Conservation (phyloP, 768 basidiomycete species). For the Macrolepiota dolichaula region DNA sequence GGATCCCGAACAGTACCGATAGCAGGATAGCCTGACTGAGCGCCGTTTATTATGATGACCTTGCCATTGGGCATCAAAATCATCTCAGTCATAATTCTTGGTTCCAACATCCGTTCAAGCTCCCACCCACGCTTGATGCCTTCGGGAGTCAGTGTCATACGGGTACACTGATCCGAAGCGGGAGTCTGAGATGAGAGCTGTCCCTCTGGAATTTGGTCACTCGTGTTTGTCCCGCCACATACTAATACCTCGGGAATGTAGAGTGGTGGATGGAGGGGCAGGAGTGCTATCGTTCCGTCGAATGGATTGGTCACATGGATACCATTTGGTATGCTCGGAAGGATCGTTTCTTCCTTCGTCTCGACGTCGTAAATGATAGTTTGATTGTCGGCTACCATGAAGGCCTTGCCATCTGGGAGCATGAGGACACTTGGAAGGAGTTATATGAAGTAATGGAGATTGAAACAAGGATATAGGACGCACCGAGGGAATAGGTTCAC, state of each 20-base stretch:
- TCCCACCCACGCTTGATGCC: conserved; percentile 43
- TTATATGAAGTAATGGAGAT: background rate
- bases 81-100: conserved; percentile 36
- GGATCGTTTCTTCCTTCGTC: conserved; percentile 32
- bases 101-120: conserved; percentile 40
- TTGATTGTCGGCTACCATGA: conserved; percentile 37
- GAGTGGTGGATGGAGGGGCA: conserved; percentile 33
- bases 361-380: conserved; percentile 39
- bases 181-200: conserved; percentile 37
- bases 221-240: conserved; percentile 40
- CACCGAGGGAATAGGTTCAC: conserved; percentile 26
- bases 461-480: conserved; percentile 1
- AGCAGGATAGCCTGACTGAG: conserved; percentile 37
- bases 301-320: conserved; percentile 39
- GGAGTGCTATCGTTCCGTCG: conserved; percentile 32
- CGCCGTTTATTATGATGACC: conserved; percentile 42
- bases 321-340: conserved; percentile 41
- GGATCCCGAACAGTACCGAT: conserved; percentile 28
- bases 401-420: conserved; percentile 40
- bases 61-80: conserved; percentile 41
- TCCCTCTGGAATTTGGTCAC: conserved; percentile 24
- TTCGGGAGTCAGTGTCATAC: conserved; percentile 35
- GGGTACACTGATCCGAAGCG: conserved; percentile 39
- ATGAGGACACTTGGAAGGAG: conserved; percentile 19
- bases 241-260: conserved; percentile 45